A percentile compares a stretch with the other conserved stretches of the same genome.
Conservation (phyloP, 2,329 filamentous ascomycete species). For the Clarireedia hainanense region DNA sequence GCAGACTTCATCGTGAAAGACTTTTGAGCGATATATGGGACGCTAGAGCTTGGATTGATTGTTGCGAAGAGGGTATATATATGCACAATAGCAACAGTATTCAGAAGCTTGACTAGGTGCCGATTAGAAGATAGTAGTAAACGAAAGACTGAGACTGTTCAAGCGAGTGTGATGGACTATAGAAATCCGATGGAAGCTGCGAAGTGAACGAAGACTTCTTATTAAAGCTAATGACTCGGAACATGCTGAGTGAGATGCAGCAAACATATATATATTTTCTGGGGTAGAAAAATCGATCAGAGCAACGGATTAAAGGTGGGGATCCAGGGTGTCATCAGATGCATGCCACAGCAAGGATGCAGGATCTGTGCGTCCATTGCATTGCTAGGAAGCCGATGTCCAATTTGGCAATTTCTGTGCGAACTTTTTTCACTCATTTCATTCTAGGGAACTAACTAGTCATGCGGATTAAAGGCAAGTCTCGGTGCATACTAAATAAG, state of each 20-base stretch:
- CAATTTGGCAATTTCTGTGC: not conserved
- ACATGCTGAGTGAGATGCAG: not conserved
- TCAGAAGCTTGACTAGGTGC: not conserved
- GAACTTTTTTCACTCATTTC: too few species aligned
- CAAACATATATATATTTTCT: not conserved
- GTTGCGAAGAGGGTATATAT: not conserved
- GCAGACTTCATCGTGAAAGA: conserved; percentile 16
- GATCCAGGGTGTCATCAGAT: not conserved
- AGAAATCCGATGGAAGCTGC: not conserved
- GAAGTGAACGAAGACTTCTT: not conserved
- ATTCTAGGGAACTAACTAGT: too few species aligned
- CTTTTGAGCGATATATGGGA: not conserved
- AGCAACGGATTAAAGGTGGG: not conserved
- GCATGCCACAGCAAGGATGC: conserved; percentile 7
- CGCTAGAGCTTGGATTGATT: not conserved
- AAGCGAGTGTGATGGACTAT: conserved; percentile 5
- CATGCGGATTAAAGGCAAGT: too few species aligned
- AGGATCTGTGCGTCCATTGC: conserved; percentile 3
- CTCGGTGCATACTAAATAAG: too few species aligned
- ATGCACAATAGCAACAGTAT: not conserved
- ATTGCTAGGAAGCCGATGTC: not conserved
- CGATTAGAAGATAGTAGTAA: not conserved
- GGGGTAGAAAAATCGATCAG: not conserved
- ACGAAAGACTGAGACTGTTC: not conserved
- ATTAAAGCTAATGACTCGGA: not conserved